phyloP scores from a whole-genome alignment of 805 yeast species.

The Saccharomycopsis olivae region DNA sequence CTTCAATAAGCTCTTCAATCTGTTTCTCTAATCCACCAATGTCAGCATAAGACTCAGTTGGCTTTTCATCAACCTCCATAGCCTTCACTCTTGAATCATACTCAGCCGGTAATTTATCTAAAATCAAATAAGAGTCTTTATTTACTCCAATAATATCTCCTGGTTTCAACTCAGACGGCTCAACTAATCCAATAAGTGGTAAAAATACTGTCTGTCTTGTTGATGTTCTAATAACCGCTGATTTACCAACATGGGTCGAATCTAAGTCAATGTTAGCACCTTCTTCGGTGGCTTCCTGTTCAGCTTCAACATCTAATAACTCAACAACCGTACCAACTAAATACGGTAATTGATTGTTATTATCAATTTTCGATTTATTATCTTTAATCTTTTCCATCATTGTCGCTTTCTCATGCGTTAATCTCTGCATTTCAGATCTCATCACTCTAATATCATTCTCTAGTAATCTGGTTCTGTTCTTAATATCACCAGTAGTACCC shows the following conservation, averaged over 20 bases:
- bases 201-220: slow-evolving; percentile 95
- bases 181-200: slow-evolving; percentile 93
- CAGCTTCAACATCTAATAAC: slow-evolving; percentile 77
- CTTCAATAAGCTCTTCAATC: slow-evolving; percentile 96
- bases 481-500: slow-evolving; percentile 72
- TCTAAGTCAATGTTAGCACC: slow-evolving; percentile 94
- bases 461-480: slow-evolving; percentile 74
- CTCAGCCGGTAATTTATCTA: slow-evolving; percentile 94
- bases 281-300: slow-evolving; percentile 72
- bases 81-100: slow-evolving; percentile 97
- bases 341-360: slow-evolving; percentile 91
- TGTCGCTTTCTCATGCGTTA: slow-evolving; percentile 84
- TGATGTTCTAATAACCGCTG: slow-evolving; percentile 97
- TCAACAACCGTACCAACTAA: slow-evolving; percentile 96
- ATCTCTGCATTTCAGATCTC: slow-evolving; percentile 82
- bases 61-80: slow-evolving; percentile 99
- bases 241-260: slow-evolving; percentile 83
- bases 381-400: slow-evolving; percentile 93
- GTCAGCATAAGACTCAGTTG: slow-evolving; percentile 93
- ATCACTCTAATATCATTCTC: slow-evolving; percentile 94
- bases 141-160: slow-evolving; percentile 96
- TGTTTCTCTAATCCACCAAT: slow-evolving; percentile 98
- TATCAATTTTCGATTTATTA: slow-evolving; percentile 90
- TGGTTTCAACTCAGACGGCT: slow-evolving; percentile 86
- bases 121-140: slow-evolving; percentile 86